Evolutionary conservation across 441 rosid species (phyloP), one percentile per base, ranked within the genome.

Genomic region (Pelargonium fulgidum): DNA sequence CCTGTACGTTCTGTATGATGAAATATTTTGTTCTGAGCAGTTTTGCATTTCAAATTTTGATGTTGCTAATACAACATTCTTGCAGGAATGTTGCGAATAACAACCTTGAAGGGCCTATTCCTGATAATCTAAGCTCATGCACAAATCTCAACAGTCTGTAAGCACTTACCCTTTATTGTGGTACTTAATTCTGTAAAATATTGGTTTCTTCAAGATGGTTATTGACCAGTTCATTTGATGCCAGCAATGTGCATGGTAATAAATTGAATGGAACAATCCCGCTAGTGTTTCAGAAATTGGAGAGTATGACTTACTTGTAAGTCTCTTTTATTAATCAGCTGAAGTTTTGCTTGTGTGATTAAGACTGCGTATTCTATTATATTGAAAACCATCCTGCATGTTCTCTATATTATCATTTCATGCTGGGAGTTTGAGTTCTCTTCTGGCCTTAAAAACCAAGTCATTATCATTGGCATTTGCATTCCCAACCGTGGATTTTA

Each of bases 11-110:
- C 5, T 24, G 64, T 26, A 10, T 61, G 11, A 33, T 61, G 36
- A 61, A 61, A 3, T 61, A 24, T 22, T 8, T 6, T 6, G 14
- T 52, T 65, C 24, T n/a, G n/a, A 33, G 33, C 11, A 20, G 63
- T 59, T 39, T 20, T 1, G 52, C 8, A 4, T 7, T 0, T 64
- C 17, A 6, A 1, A 22, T 0, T 0, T 13, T 50, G 45, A 3
- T 68, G 47, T 33, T 3, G 26, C 13, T 17, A 14, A 4, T 22
- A 47, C 4, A 22, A 17, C 50, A 48, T 0, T 74, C 61, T 29
- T 13, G 20, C 81, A 93, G 97, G 84, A 95, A 95, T 79, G 93
- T 95, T 24, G 98, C 96, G 1, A 87, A 87, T 76, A 95, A 95
- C 73, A 61, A 75, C 41, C 85, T 95, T 36, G 88, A 80, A 66